Conservation (phyloP, 768 basidiomycete genomes). For the Hebeloma cylindrosporum region DNA sequence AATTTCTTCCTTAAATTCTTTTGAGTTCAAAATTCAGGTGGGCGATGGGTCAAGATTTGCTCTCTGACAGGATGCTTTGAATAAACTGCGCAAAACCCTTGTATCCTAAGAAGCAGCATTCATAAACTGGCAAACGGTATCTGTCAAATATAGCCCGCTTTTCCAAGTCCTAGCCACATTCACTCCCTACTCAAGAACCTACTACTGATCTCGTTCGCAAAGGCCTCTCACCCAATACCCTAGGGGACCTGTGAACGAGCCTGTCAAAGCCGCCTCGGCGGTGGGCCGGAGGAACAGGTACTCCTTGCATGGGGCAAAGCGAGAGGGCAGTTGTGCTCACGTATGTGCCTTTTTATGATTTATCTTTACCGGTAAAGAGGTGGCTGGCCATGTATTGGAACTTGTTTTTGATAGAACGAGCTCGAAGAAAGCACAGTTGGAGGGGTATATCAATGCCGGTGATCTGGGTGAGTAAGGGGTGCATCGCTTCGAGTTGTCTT, state of each 20-base stretch:
- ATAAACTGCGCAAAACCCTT: too few relatives aligned
- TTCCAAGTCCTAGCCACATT: constrained; percentile 35
- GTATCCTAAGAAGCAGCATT: too few relatives aligned
- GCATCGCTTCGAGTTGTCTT: background rate
- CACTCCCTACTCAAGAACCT: too few relatives aligned
- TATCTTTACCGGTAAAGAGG: background rate
- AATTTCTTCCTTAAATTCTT: too few relatives aligned
- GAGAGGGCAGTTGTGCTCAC: constrained; percentile 66
- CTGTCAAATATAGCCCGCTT: constrained; percentile 69
- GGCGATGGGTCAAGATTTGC: too few relatives aligned
- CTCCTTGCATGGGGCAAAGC: constrained; percentile 71
- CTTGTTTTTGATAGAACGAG: constrained; percentile 46
- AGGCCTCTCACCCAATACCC: constrained; percentile 61
- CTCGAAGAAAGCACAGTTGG: constrained; percentile 60
- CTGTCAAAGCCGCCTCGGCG: constrained; percentile 54
- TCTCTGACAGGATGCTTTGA: too few relatives aligned
- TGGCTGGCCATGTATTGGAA: background rate
- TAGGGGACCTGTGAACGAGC: constrained; percentile 64
- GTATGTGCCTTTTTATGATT: constrained; percentile 29
- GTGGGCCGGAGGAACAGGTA: constrained; percentile 62
- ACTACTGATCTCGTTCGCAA: too few relatives aligned
- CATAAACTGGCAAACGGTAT: too few relatives aligned
- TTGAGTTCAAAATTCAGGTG: too few relatives aligned
- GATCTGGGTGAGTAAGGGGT: constrained; percentile 10
- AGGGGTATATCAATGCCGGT: constrained; percentile 19